Base-by-base conservation (phyloP, 73 alveolate genomes). In the Stentor coeruleus region DNA sequence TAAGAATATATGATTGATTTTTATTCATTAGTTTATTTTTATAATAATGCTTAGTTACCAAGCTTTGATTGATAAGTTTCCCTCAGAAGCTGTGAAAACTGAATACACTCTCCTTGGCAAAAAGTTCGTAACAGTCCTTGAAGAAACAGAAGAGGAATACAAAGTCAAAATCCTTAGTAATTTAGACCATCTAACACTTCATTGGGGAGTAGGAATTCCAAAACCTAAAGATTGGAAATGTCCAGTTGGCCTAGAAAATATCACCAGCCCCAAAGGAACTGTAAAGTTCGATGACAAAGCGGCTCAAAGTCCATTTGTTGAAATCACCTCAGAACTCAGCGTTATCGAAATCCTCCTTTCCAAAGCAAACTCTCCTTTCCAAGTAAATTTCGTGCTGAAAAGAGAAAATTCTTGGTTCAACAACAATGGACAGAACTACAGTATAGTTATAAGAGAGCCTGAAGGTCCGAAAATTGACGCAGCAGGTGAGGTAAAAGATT, bases 401-500 rank as follows among this genome's bases (percentile, higher is more conserved):
- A 20, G 40, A 1, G 79, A 2, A 26, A 66, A 66, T 2, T 15
- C n/a, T 11, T 66, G 79, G 79, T 66, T 66, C 39, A 66, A 66
- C 33, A 66, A 66, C 79, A 66, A 66, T 66, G 39, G 39, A 20
- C n/a, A 1, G n/a, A 66, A 66, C 33, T 66, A 66, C 37, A 15
- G 15, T 0, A 11, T 66, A 26, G n/a, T 66, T 20, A 37, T 66
- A 6, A 6, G 66, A 49, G 28, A 49, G 66, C 66, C 66, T 49
- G 66, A 49, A 49, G 20, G 66, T 49, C 66, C 66, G 66, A 20
- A 6, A 11, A 11, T 49, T 49, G 66, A 6, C 6, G 66, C 28
- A 11, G 6, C 66, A 35, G 93, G 89, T 3, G 74, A 58, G 76
- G 86, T 82, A n/a, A 87, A 85, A 26, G 95, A 86, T 55, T 88